These are phyloP conservation scores for Larix sibirica DNA, from an alignment of 83 land plant species.

Conservation along the genomic window DNA sequence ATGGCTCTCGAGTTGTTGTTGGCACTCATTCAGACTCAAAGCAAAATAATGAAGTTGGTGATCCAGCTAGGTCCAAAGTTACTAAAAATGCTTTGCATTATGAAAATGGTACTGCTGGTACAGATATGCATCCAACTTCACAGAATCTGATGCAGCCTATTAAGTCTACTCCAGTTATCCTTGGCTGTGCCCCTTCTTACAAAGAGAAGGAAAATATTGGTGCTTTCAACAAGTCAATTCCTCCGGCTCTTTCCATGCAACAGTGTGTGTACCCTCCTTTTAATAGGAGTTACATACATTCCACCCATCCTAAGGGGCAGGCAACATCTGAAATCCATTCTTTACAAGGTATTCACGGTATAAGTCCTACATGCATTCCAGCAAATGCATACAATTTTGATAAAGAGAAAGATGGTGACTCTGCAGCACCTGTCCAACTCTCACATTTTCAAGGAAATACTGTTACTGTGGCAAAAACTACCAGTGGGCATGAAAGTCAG, in stretches of 20 bases:
- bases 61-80: constrained; percentile 23
- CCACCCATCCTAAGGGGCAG: constrained; percentile 19
- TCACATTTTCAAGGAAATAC: constrained; percentile 6
- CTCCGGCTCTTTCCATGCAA: constrained; percentile 24
- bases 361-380: background rate
- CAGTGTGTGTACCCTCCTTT: constrained; percentile 19
- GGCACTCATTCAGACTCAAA: background rate
- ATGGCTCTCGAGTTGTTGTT: constrained; percentile 32
- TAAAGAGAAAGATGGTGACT: constrained; percentile 8
- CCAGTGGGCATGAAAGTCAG: constrained; percentile 4
- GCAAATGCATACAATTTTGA: constrained; percentile 7
- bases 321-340: background rate
- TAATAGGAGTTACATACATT: constrained; percentile 14
- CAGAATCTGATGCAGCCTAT: constrained; percentile 33
- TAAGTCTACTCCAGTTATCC: constrained; percentile 1
- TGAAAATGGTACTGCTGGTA: constrained; percentile 29
- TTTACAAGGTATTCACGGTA: constrained; percentile 2
- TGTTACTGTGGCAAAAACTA: background rate
- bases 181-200: constrained; percentile 16
- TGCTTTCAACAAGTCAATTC: constrained; percentile 21
- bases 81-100: constrained; percentile 25
- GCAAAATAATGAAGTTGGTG: constrained; percentile 18
- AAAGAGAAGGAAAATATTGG: constrained; percentile 21
- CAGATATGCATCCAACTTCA: constrained; percentile 25
- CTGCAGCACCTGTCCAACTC: background rate